Base-by-base conservation (phyloP, 306 rosid genomes). In the Cicer cuneatum region DNA sequence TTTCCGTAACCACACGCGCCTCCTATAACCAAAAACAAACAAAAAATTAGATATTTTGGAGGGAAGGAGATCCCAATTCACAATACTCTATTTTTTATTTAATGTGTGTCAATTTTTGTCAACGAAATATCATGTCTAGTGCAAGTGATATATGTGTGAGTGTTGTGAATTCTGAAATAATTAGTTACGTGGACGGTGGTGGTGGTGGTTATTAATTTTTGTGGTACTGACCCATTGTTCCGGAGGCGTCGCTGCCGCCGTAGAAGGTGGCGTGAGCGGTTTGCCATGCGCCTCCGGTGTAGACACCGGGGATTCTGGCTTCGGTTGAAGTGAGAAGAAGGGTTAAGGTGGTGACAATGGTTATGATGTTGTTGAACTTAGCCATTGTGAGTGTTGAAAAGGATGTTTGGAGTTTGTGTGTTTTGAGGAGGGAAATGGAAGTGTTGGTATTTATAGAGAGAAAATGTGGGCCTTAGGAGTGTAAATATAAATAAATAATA, bases 1-100 rank as follows among this genome's bases (percentile, higher is more conserved):
- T 92, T 92, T 2, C 94, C 94, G 14, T 92, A 92, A 1, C 98
- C 98, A 45, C 98, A 92, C 0, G 98, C 98, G 6, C 98, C 98
- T 2, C 94, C 97, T 14, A 39, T 11, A 16, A 40, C 7, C n/a
- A n/a, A n/a, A 11, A 18, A 10, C 11, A 64, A 64, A 18, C 1
- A 10, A 29, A 29, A 48, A 19, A 19, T 19, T 19, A 19, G 1
- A 19, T 19, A 19, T 19, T 19, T 19, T 19, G 1, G 21, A 19
- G 21, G 21, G 21, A 19, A 19, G 21, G 21, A 19, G 21, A 19
- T 19, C 1, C 21, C 21, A 19, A 19, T 19, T 19, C 21, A 19
- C 21, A 19, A 19, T 19, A 19, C 21, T 19, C 21, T 19, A 19
- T 19, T 19, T 19, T 19, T 19, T 19, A 19, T 19, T 19, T 19